Conservation (phyloP, 2,329 filamentous ascomycete genomes). For the Nigrospora oryzae region DNA sequence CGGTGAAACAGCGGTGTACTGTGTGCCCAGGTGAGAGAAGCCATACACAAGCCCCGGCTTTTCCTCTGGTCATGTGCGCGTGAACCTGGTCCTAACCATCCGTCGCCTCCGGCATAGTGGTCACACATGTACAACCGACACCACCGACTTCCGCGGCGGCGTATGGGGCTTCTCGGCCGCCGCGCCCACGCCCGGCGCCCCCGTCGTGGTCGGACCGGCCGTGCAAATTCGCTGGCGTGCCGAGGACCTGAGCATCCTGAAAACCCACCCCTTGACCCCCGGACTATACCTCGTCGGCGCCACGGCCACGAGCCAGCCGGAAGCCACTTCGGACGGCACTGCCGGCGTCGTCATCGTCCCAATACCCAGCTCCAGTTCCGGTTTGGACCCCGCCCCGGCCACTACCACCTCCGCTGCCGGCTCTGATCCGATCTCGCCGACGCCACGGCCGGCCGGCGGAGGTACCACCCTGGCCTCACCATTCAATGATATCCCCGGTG, state of each 20-base stretch:
- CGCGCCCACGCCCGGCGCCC: constrained; percentile 7
- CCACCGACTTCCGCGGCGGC: constrained; percentile 27
- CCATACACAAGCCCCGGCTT: not conserved
- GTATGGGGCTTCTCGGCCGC: constrained; percentile 24
- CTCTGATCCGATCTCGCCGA: not conserved
- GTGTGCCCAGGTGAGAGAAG: constrained; percentile 19
- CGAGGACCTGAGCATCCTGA: constrained; percentile 21
- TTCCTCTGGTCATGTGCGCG: not conserved
- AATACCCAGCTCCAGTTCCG: not conserved
- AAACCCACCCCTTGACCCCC: constrained; percentile 27
- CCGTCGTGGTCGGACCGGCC: constrained; percentile 24
- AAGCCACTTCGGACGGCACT: not conserved
- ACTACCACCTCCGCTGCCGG: not conserved
- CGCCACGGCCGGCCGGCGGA: not conserved
- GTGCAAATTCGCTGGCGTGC: constrained; percentile 29
- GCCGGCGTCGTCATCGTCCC: not conserved
- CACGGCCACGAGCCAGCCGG: not conserved
- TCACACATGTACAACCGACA: constrained; percentile 29
- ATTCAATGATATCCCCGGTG: not conserved
- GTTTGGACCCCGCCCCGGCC: not conserved
- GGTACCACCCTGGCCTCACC: not conserved
- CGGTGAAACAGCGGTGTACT: constrained; percentile 22
- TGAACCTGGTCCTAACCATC: not conserved
- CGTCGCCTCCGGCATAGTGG: constrained; percentile 13
- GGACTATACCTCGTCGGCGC: constrained; percentile 13